Evolutionary conservation across 2,329 filamentous ascomycete genomes (phyloP), one percentile per base, ranked within the genome.

Genomic region (Volutella citrinella): DNA sequence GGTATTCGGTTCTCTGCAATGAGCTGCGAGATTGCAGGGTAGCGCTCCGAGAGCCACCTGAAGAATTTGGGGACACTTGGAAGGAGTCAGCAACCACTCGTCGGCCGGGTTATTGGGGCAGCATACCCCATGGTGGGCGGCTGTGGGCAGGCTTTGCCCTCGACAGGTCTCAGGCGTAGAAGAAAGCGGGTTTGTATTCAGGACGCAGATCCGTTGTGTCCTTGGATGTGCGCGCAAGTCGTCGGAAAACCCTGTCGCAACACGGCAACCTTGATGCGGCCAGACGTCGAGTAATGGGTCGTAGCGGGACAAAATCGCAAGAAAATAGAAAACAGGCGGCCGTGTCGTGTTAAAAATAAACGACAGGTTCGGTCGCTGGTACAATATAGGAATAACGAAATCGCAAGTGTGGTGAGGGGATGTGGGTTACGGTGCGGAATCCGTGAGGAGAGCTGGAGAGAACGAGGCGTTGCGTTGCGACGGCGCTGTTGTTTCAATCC

Each of bases 1-100:
- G 93, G 93, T 64, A 98, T 98, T 54, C 93, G 85, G 65, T 96
- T 98, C 71, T 98, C 93, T 34, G 91, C 89, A 59, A 98, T 98
- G 55, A 98, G 75, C 73, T 97, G 91, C 32, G 93, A 98, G 63
- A 98, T 98, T 43, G 93, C 82, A 36, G 93, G 93, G 78, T 98
- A 98, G 54, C 94, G 84, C 78, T 98, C 94, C 41, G 90, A 96
- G 75, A 98, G 85, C 93, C 94, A 98, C 78, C 93, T 79, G 72
- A 95, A 95, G 73, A 95, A 95, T 61, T 95, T 95, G 60, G 85
- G 85, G 48, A 80, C 76, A 74, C 77, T 77, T 43, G 33, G 36
- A 37, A 28, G 32, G 20, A 30, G 31, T 40, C 22, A 45, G 34
- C 10, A 43, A 35, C 22, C 34, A 41, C 48, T 33, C 51, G 44